Percentiles rank a stretch among this genome's conserved stretches.
These are phyloP conservation scores for Barbarea vulgaris DNA, from an alignment of 345 rosid genomes.

Conservation along the genomic window DNA sequence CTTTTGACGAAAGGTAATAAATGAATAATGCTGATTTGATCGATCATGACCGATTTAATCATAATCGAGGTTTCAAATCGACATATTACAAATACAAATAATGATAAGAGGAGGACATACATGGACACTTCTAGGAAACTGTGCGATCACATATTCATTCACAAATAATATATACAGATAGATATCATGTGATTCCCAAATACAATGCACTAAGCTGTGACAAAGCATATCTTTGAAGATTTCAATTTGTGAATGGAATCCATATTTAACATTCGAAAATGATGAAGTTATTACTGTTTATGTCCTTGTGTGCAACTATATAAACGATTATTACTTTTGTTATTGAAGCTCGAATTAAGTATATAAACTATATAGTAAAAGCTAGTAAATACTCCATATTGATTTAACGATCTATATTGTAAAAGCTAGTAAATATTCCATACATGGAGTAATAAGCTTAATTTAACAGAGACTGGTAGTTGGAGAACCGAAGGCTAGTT, in stretches of 20 bases:
- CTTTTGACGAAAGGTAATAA: not conserved
- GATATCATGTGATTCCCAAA: conserved; percentile 7
- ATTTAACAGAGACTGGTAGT: no score
- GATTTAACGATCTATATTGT: no score
- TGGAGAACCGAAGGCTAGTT: no score
- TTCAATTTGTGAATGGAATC: not conserved
- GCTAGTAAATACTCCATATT: no score
- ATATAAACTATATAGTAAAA: no score
- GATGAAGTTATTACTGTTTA: not conserved
- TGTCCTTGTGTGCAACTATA: not conserved
- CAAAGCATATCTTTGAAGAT: conserved; percentile 35
- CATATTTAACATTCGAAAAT: not conserved
- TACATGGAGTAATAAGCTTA: no score
- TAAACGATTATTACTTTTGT: not conserved
- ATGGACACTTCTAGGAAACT: not conserved
- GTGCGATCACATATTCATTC: not conserved
- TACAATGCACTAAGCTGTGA: conserved; percentile 10
- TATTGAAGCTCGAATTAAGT: not conserved
- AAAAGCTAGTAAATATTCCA: no score
- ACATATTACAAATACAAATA: not conserved
- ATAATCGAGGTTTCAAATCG: not conserved
- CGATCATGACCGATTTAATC: not conserved
- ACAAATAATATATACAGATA: not conserved
- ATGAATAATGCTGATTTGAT: not conserved
- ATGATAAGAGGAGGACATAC: not conserved